These are phyloP conservation scores for Xylaria sp. DNA, from an alignment of 2,329 filamentous ascomycete species.

Conservation along the genomic window DNA sequence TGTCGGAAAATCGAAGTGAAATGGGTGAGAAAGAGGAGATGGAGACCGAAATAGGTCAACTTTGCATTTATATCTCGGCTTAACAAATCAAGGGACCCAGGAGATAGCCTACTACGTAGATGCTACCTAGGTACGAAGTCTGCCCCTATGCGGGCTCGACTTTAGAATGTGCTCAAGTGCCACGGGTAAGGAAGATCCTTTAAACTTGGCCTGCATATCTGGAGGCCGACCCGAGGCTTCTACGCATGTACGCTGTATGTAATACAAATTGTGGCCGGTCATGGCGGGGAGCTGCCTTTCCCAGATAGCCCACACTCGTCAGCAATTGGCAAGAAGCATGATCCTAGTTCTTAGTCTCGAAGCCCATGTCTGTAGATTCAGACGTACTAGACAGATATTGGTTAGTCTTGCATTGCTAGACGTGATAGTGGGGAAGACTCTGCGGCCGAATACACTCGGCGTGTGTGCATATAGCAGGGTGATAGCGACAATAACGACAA, in stretches of 20 bases:
- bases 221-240: slow-evolving; percentile 27
- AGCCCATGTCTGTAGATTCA: neutral
- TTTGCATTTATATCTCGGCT: slow-evolving; percentile 20
- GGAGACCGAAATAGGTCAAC: neutral
- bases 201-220: slow-evolving; percentile 26
- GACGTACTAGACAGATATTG: neutral
- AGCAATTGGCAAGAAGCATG: neutral
- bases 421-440: slow-evolving; percentile 2
- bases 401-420: neutral
- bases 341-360: slow-evolving; percentile 6
- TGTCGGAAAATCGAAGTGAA: neutral
- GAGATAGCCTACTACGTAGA: neutral
- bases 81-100: slow-evolving; percentile 14
- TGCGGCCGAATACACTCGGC: neutral
- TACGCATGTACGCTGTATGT: neutral
- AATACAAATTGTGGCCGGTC: neutral
- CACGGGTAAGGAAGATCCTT: slow-evolving; percentile 16
- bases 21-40: slow-evolving; percentile 2
- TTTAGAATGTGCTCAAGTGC: slow-evolving; percentile 10
- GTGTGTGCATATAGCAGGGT: neutral
- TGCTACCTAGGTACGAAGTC: slow-evolving; percentile 3
- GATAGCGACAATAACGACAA: neutral
- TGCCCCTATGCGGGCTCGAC: slow-evolving; percentile 14
- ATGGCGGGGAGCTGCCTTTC: slow-evolving; percentile 33
- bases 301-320: slow-evolving; percentile 24